These are phyloP conservation scores for Ceratocystiopsis minuta DNA, from an alignment of 2,329 filamentous ascomycete species.

Conservation along the genomic window DNA sequence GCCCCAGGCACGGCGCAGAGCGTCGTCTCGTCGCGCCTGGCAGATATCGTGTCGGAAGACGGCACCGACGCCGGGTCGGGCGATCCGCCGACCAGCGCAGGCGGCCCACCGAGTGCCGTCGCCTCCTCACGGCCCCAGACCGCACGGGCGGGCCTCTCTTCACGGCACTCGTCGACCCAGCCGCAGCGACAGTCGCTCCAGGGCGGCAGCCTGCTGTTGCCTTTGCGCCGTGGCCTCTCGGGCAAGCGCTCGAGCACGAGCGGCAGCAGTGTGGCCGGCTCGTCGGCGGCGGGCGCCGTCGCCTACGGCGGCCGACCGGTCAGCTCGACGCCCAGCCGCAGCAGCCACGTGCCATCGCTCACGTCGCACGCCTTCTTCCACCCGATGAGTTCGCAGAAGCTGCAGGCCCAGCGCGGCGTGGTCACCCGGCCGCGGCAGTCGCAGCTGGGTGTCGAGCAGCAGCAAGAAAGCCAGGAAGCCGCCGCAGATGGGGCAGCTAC, in stretches of 20 bases:
- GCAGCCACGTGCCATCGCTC: conserved; percentile 77
- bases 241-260: conserved; percentile 24
- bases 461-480: conserved; percentile 1
- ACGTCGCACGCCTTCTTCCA: conserved; percentile 84
- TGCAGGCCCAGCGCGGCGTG: conserved; percentile 71
- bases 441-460: conserved; percentile 7
- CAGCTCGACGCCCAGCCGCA: conserved; percentile 58
- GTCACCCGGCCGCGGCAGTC: conserved; percentile 20
- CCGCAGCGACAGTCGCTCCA: too few species aligned
- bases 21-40: conserved; percentile 56
- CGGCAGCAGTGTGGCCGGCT: conserved; percentile 21
- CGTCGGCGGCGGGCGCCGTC: conserved; percentile 13
- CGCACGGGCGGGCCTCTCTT: conserved; percentile 32
- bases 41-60: conserved; percentile 42
- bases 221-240: conserved; percentile 33
- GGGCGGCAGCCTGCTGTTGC: conserved; percentile 16
- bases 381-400: conserved; percentile 88
- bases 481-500: too few species aligned
- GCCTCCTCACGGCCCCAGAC: conserved; percentile 34
- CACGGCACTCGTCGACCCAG: conserved; percentile 19
- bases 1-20: conserved; percentile 31
- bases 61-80: conserved; percentile 21
- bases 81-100: conserved; percentile 13
- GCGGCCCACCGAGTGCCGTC: conserved; percentile 10
- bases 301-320: conserved; percentile 32